Percentiles rank a stretch among this genome's conserved stretches.
Evolutionary conservation across 352 stramenopile species (phyloP).

Genomic region (Aphanomyces invadans): DNA sequence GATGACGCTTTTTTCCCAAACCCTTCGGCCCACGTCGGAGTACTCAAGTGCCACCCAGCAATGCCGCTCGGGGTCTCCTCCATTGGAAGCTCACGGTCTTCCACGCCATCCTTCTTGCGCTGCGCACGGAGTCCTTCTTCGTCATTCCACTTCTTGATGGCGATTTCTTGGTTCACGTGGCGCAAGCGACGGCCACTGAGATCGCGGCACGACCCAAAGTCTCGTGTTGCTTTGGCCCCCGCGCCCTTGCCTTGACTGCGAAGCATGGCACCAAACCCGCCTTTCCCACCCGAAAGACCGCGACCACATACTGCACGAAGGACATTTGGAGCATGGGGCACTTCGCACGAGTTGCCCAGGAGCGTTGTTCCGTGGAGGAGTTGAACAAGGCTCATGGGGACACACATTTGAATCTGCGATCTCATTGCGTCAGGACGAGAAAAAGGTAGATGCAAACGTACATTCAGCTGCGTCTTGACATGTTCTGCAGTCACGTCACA

Average conservation of each 20-base stretch:
- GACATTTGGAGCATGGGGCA: constrained; percentile 47
- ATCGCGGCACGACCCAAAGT: constrained; percentile 73
- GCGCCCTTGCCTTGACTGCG: constrained; percentile 68
- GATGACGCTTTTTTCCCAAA: constrained; percentile 49
- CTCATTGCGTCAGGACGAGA: constrained; percentile 28
- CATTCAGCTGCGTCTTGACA: constrained; percentile 39
- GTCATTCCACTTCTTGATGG: constrained; percentile 71
- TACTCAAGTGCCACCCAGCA: constrained; percentile 72
- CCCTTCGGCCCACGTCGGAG: constrained; percentile 73
- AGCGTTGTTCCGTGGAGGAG: constrained; percentile 29
- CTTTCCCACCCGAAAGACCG: constrained; percentile 68
- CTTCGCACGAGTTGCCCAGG: constrained; percentile 27
- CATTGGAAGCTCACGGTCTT: constrained; percentile 57
- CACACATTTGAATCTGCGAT: constrained; percentile 45
- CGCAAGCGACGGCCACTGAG: constrained; percentile 68
- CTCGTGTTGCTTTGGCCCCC: constrained; percentile 57
- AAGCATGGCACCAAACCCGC: constrained; percentile 80
- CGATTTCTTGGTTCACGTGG: constrained; percentile 84
- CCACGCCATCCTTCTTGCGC: constrained; percentile 40
- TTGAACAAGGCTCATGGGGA: not conserved
- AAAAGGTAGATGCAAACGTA: constrained; percentile 37
- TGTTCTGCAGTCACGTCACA: constrained; percentile 32
- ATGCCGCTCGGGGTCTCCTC: constrained; percentile 81
- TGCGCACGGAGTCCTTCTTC: constrained; percentile 43
- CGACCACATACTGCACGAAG: constrained; percentile 54